These are phyloP conservation scores for Clavispora carvajalis DNA, from an alignment of 805 yeast genomes.

Conservation along the genomic window DNA sequence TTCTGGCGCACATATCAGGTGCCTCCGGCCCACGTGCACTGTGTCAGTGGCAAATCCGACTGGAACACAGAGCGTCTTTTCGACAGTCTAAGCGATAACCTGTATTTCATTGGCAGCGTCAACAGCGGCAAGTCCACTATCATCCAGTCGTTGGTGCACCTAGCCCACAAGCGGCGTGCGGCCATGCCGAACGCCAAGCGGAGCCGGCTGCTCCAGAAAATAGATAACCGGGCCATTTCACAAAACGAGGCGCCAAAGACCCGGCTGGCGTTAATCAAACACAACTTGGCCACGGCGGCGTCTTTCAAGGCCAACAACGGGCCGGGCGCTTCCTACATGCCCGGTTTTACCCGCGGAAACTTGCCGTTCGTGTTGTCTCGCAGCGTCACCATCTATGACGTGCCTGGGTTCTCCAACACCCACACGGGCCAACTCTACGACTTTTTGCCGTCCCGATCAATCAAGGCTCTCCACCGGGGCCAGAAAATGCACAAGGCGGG, in stretches of 20 bases:
- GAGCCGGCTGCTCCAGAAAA: constrained; percentile 7
- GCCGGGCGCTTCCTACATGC: constrained; percentile 49
- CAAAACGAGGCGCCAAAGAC: background rate
- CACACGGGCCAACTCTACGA: constrained; percentile 22
- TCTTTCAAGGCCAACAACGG: constrained; percentile 28
- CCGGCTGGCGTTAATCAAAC: constrained; percentile 1
- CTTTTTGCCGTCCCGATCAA: constrained; percentile 17
- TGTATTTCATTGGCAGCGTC: constrained; percentile 59
- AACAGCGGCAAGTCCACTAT: constrained; percentile 69
- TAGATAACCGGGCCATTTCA: constrained; percentile 1
- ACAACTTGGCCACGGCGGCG: constrained; percentile 1
- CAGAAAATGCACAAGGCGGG: constrained; percentile 25
- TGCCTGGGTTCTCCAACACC: constrained; percentile 40
- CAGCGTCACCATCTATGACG: constrained; percentile 36
- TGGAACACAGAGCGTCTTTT: constrained; percentile 48
- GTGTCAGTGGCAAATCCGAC: constrained; percentile 45
- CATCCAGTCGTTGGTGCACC: constrained; percentile 40
- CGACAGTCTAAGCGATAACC: constrained; percentile 29
- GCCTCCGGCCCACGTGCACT: constrained; percentile 37
- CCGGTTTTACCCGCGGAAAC: constrained; percentile 64
- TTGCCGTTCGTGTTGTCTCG: constrained; percentile 26
- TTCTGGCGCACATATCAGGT: constrained; percentile 26
- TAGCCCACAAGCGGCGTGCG: constrained; percentile 6
- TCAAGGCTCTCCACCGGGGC: constrained; percentile 28
- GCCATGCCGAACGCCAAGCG: constrained; percentile 10